phyloP scores from a whole-genome alignment of 345 rosid genomes.

The Euclidium syriacum region DNA sequence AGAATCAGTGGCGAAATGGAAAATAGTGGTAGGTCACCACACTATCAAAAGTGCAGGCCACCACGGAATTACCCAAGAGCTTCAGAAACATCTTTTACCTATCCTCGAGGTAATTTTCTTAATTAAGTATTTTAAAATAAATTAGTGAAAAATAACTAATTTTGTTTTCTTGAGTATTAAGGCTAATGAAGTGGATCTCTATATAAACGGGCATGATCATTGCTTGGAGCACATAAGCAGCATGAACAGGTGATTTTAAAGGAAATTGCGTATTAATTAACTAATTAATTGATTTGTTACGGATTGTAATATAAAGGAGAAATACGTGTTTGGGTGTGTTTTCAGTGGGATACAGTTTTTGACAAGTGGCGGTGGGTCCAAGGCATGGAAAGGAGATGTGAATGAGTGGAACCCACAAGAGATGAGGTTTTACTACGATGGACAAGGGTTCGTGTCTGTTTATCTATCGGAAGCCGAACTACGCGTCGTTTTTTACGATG shows the following conservation, averaged over 20 bases:
- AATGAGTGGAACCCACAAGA: conserved; percentile 22
- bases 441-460: conserved; percentile 80
- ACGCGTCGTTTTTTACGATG: conserved; percentile 45
- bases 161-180: conserved; percentile 17
- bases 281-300: neutral
- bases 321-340: neutral
- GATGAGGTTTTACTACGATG: conserved; percentile 62
- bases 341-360: conserved; percentile 50
- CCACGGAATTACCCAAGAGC: conserved; percentile 60
- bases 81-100: conserved; percentile 45
- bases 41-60: conserved; percentile 65
- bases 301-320: neutral
- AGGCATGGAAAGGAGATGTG: conserved; percentile 71
- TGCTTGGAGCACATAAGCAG: conserved; percentile 78
- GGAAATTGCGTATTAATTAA: neutral
- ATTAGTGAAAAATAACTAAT: neutral
- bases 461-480: conserved; percentile 19
- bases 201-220: conserved; percentile 81
- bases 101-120: conserved; percentile 47
- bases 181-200: conserved; percentile 61
- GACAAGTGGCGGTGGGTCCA: conserved; percentile 86
- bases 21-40: conserved; percentile 79
- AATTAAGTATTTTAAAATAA: neutral
- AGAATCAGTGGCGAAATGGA: conserved; percentile 58
- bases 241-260: conserved; percentile 36